Base-by-base conservation (phyloP, 75 land plant species). In the Pinus taeda region DNA sequence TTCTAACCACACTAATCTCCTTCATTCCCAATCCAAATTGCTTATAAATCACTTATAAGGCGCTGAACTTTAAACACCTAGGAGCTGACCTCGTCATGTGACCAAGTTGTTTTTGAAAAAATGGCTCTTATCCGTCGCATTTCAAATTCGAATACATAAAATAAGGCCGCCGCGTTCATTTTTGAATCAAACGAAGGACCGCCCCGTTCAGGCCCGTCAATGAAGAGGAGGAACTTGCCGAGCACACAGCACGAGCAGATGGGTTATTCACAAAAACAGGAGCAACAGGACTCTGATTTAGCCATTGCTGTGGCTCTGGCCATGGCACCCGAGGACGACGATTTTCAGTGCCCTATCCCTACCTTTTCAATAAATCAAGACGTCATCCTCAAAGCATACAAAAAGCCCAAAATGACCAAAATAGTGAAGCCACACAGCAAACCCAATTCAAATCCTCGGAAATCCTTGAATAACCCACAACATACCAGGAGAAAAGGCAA, bases 401-500 rank as follows among this genome's bases (percentile, higher is more conserved):
- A 57, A 55, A 36, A 26, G 22, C 26, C 58, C 7, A 60, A 29
- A 33, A 18, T 57, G 21, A 18, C 78, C 56, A 57, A 71, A 64
- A 14, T 29, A 69, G 60, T 78, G 57, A 61, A 59, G 17, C 7
- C 70, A 4, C 58, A 15, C 30, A 58, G 17, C 26, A 29, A 17
- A 26, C 15, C 67, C 15, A 64, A 4, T 57, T 79, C 61, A 78
- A 77, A 24, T 72, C 78, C 62, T 76, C 73, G 65, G 59, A 66
- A 33, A 20, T 59, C 57, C 15, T 26, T n/a, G 20, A 24, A 49
- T 24, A 49, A 14, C 59, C 59, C 14, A 7, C 71, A 64, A 30
- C 77, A 74, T 15, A 36, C 84, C 6, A 75, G 79, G 57, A 88
- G 85, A 74, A 80, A 45, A 37, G 80, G 59, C 14, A 88, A 74